Percentiles rank a stretch among this genome's conserved stretches.
Conservation (phyloP, 768 basidiomycete species). For the Boletales sp. region DNA sequence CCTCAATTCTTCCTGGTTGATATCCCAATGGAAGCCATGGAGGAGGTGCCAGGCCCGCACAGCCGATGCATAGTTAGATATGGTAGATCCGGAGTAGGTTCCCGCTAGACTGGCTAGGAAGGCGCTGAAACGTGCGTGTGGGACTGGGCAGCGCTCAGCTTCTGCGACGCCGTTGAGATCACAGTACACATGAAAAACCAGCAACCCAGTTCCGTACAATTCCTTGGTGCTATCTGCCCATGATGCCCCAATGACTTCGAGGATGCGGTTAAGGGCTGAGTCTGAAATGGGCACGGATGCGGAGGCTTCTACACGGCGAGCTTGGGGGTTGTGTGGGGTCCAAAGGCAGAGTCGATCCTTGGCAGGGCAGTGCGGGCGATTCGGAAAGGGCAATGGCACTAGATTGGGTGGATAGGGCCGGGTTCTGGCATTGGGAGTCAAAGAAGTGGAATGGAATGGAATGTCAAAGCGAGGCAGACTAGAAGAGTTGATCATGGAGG, state of each 20-base stretch:
- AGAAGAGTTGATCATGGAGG: too few relatives aligned
- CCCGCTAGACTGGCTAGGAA: not conserved
- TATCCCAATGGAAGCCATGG: not conserved
- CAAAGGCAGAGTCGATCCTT: not conserved
- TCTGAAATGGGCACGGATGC: too few relatives aligned
- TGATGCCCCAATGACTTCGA: not conserved
- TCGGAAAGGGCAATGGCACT: accelerated
- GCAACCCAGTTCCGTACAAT: not conserved
- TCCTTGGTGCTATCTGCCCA: not conserved
- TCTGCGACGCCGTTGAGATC: slow-evolving; percentile 3
- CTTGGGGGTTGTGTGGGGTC: not conserved
- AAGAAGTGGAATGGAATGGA: too few relatives aligned
- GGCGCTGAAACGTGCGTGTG: accelerated
- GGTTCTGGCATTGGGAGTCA: not conserved
- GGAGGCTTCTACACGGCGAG: too few relatives aligned
- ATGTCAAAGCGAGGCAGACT: too few relatives aligned
- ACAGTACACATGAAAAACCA: not conserved
- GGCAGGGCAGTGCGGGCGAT: not conserved
- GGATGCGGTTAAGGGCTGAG: not conserved
- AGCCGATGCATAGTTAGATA: not conserved
- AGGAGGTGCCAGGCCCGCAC: not conserved
- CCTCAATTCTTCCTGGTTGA: not conserved
- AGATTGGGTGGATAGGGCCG: not conserved
- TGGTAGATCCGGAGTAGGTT: not conserved
- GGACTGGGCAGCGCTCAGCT: not conserved